Base-by-base conservation (phyloP, 2,329 filamentous ascomycete genomes). In the Macrophomina phaseolina region DNA sequence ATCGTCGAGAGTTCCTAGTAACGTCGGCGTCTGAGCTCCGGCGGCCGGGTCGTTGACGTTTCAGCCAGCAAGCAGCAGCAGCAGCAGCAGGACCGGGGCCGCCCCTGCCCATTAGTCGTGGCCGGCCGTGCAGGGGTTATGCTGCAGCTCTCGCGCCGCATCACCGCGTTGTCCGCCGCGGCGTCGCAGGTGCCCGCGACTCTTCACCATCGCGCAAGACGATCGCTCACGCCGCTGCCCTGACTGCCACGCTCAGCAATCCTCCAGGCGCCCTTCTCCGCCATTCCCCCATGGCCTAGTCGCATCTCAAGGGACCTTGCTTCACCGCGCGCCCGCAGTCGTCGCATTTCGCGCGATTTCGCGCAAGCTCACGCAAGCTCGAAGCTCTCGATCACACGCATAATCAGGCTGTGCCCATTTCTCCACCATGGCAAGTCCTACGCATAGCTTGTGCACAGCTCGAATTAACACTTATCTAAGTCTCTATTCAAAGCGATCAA, bases 401-500 rank as follows among this genome's bases (percentile, higher is more conserved):
- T 23, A 36, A 32, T 11, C 30, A 38, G 23, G 56, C 28, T 18
- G 16, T 16, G 32, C 45, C 32, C 30, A 49, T 18, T 4, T 45
- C 12, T 7, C n/a, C 63, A 65, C 63, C 5, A 65, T 65, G 63
- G 63, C 45, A 38, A 48, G 63, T 42, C 28, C 12, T 30, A 38
- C 14, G 38, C 6, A 8, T 8, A 16, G 3, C 18, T 49, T n/a
- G n/a, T 14, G n/a, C 32, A 23, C 14, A 4, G 34, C 23, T 6
- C 4, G 14, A 30, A 32, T 55, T 67, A 36, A 63, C 56, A 16
- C 34, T 30, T 40, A n/a, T 38, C 7, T 40, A 67, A 79, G 78
- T 76, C 78, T 45, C 85, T 88, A 73, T 98, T 96, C 81, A 89
- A 90, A 74, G 92, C 94, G 64, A 89, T 97, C 79, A 99, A 99